Evolutionary conservation across 2,329 filamentous ascomycete genomes (phyloP).

Genomic region (Pseudofabraea citricarpa): DNA sequence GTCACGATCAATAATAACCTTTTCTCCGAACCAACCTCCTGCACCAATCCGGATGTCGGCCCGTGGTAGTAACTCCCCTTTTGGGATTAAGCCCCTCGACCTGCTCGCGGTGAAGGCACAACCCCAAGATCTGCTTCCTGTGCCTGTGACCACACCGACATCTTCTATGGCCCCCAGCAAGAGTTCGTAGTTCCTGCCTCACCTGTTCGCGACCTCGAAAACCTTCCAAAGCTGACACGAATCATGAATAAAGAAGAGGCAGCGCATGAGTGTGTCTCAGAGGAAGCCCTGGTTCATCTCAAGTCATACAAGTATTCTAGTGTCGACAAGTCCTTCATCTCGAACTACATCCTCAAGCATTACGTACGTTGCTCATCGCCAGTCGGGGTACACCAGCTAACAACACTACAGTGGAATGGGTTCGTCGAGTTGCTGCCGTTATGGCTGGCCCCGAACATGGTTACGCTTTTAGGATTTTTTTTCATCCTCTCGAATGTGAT

Average conservation of each 20-base stretch:
- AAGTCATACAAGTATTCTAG: conserved; percentile 96
- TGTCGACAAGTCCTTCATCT: conserved; percentile 92
- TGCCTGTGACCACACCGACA: conserved; percentile 24
- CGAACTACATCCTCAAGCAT: conserved; percentile 87
- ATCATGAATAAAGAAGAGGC: conserved; percentile 39
- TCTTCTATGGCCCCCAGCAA: conserved; percentile 33
- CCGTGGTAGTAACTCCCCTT: too few species aligned
- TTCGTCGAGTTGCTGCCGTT: conserved; percentile 87
- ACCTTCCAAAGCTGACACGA: conserved; percentile 1
- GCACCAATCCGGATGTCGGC: too few species aligned
- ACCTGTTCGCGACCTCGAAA: too few species aligned
- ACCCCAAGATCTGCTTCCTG: conserved; percentile 18
- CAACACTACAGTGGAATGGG: conserved; percentile 76
- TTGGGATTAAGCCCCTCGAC: conserved; percentile 22
- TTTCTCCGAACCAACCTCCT: too few species aligned
- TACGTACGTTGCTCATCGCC: conserved; percentile 69
- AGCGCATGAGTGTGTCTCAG: conserved; percentile 71
- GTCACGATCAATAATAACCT: too few species aligned
- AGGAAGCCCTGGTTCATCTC: conserved; percentile 85
- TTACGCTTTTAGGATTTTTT: conserved; percentile 89
- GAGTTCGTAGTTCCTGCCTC: conserved; percentile 21
- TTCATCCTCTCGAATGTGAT: conserved; percentile 84
- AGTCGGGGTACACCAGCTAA: conserved; percentile 13
- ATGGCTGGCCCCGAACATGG: conserved; percentile 98
- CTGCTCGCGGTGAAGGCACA: conserved; percentile 21